Percentiles rank a stretch among this genome's conserved stretches.
These are phyloP conservation scores for Eudorina sp. DNA, from an alignment of 139 green algal species.

Conservation along the genomic window DNA sequence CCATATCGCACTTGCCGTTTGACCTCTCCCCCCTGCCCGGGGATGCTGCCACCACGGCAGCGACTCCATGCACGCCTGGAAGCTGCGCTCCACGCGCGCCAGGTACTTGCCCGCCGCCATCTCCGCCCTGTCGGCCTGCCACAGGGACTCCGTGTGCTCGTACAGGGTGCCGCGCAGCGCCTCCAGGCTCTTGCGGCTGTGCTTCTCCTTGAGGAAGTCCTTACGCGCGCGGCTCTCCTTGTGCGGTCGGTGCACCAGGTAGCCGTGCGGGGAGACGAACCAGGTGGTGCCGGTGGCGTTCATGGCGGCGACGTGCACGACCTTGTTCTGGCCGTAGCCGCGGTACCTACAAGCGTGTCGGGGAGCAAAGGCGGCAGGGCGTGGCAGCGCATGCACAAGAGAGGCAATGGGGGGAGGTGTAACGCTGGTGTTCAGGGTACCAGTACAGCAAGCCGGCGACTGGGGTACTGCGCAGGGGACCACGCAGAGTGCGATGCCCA, in stretches of 20 bases:
- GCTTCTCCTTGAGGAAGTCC: conserved; percentile 37
- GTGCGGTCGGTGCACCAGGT: conserved; percentile 48
- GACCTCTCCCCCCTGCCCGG: too few relatives aligned
- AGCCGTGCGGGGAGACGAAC: conserved; percentile 32
- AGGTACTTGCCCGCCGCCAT: conserved; percentile 6
- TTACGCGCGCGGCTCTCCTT: conserved; percentile 20
- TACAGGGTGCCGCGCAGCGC: conserved; percentile 21
- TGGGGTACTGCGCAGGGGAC: too few relatives aligned
- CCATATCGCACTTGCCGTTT: too few relatives aligned
- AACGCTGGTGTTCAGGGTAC: too few relatives aligned
- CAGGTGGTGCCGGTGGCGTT: conserved; percentile 26
- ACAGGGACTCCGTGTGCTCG: conserved; percentile 39
- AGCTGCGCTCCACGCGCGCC: conserved; percentile 2
- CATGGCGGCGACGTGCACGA: conserved; percentile 39
- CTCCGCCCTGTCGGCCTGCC: not conserved
- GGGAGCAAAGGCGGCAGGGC: too few relatives aligned
- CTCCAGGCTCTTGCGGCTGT: conserved; percentile 26
- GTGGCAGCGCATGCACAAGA: too few relatives aligned
- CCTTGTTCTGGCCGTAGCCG: conserved; percentile 54
- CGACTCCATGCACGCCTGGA: conserved; percentile 7
- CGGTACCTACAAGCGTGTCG: too few relatives aligned
- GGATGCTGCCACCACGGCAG: conserved; percentile 48
- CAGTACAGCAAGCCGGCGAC: too few relatives aligned
- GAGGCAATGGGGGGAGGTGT: too few relatives aligned
- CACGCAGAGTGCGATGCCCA: too few relatives aligned